phyloP scores from a whole-genome alignment of 2,329 filamentous ascomycete species.

The Nemania serpens region DNA sequence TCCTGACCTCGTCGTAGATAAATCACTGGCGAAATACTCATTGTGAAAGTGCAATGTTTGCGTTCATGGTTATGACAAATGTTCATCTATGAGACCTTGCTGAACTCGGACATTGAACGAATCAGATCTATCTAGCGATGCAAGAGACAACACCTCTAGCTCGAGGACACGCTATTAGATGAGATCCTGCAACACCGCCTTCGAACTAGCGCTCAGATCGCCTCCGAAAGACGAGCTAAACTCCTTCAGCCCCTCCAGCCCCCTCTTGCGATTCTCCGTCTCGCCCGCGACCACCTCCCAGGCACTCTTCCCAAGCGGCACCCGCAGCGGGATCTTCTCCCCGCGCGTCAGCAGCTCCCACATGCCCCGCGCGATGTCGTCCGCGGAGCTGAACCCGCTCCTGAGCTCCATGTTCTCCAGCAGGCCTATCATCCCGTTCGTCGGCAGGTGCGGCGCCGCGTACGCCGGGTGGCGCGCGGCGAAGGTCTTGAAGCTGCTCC shows the following conservation, averaged over 20 bases:
- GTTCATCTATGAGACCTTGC: no score
- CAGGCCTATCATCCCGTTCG: slow-evolving; percentile 38
- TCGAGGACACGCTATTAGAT: no score
- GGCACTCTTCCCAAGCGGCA: slow-evolving; percentile 48
- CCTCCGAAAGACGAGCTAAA: slow-evolving; percentile 35
- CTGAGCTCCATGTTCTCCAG: slow-evolving; percentile 31
- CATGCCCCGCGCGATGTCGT: slow-evolving; percentile 44
- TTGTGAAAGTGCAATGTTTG: no score
- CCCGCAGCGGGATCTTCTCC: slow-evolving; percentile 44
- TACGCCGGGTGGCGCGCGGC: slow-evolving; percentile 46
- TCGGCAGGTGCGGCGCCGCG: slow-evolving; percentile 32
- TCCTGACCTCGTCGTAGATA: no score
- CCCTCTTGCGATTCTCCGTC: slow-evolving; percentile 36
- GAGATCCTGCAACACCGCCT: neutral
- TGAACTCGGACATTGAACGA: no score
- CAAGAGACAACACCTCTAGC: no score
- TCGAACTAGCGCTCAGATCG: neutral
- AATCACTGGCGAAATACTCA: no score
- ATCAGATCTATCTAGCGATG: no score
- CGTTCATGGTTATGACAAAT: no score
- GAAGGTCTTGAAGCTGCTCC: slow-evolving; percentile 32
- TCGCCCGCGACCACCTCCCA: slow-evolving; percentile 43
- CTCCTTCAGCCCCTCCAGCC: slow-evolving; percentile 35
- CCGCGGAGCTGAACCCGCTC: slow-evolving; percentile 40
- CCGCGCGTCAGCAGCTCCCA: slow-evolving; percentile 42